Percentiles rank a stretch among this genome's conserved stretches.
Conservation (phyloP, 2,329 filamentous ascomycete genomes). For the Onygenales sp. region DNA sequence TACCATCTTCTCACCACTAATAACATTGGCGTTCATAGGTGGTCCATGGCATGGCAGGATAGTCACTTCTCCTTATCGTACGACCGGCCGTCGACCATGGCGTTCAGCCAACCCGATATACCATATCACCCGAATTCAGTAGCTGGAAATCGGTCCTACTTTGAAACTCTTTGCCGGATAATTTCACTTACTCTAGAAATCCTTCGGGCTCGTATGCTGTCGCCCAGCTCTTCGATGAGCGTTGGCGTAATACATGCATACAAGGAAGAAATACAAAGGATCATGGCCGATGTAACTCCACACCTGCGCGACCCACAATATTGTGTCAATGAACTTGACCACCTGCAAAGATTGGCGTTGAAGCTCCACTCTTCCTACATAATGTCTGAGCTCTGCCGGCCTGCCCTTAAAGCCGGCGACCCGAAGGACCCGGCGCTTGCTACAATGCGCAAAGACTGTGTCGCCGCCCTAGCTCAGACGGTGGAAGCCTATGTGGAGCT, state of each 20-base stretch:
- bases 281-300: constrained; percentile 49
- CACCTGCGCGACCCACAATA: constrained; percentile 45
- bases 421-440: constrained; percentile 28
- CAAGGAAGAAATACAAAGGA: constrained; percentile 46
- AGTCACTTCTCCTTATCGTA: constrained; percentile 55
- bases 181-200: constrained; percentile 47
- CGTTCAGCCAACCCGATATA: constrained; percentile 44
- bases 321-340: constrained; percentile 36
- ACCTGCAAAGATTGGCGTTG: constrained; percentile 50
- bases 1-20: not conserved
- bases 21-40: constrained; percentile 28
- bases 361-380: constrained; percentile 55
- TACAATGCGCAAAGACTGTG: constrained; percentile 43
- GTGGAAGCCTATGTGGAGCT: constrained; percentile 54
- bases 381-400: constrained; percentile 52
- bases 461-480: constrained; percentile 45
- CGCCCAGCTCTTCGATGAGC: constrained; percentile 44
- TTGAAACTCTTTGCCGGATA: constrained; percentile 49
- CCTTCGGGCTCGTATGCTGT: constrained; percentile 47
- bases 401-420: constrained; percentile 46
- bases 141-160: constrained; percentile 44
- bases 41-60: constrained; percentile 57
- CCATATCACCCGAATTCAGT: constrained; percentile 39
- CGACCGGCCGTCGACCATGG: constrained; percentile 47
- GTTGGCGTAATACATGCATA: constrained; percentile 47